phyloP scores from a whole-genome alignment of 2,329 filamentous ascomycete genomes.

The Fusarium sp. region DNA sequence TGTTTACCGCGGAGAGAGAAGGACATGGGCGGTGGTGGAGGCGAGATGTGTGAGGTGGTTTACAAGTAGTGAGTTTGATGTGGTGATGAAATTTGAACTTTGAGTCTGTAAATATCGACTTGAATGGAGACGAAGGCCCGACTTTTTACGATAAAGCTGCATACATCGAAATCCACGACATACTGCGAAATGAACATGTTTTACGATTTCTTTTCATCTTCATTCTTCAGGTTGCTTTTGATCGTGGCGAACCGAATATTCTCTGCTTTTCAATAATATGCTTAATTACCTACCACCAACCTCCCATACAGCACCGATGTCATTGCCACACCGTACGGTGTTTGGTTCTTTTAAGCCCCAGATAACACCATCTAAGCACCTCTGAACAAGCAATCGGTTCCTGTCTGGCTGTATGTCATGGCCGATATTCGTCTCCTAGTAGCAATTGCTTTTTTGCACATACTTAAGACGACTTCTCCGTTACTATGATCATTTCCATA shows the following conservation, averaged over 20 bases:
- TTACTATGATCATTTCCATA: not conserved
- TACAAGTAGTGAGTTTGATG: not conserved
- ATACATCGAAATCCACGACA: not conserved
- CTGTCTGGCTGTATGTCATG: constrained; percentile 24
- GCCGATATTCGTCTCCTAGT: not conserved
- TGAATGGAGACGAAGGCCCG: not conserved
- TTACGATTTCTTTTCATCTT: too few species aligned
- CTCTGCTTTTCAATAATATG: not conserved
- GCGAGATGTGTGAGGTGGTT: not conserved
- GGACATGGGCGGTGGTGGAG: constrained; percentile 30
- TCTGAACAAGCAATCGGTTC: constrained; percentile 24
- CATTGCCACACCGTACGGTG: constrained; percentile 21
- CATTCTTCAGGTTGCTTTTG: not conserved
- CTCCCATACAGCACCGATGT: constrained; percentile 1
- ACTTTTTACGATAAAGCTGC: not conserved
- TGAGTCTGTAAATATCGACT: not conserved
- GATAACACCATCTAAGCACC: not conserved
- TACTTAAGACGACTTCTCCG: not conserved
- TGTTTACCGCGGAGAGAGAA: constrained; percentile 58
- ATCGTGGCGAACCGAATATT: not conserved
- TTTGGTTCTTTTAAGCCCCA: not conserved
- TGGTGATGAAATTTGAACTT: constrained; percentile 18
- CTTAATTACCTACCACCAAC: not conserved
- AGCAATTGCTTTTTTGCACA: not conserved
- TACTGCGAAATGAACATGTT: not conserved